These are phyloP conservation scores for Fraxinus excelsior DNA, from an alignment of 257 asterid species.

Conservation along the genomic window DNA sequence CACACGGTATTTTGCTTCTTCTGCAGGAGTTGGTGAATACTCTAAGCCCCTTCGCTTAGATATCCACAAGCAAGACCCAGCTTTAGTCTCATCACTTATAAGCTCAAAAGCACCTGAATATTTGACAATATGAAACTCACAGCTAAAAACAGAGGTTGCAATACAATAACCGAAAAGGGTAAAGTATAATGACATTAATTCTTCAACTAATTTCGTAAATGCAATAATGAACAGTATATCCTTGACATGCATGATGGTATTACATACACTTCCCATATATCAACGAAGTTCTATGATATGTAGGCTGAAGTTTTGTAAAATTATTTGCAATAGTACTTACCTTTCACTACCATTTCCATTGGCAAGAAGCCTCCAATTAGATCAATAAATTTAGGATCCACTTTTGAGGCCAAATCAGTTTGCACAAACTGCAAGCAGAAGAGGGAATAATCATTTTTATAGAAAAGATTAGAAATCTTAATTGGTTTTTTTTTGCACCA, in stretches of 20 bases:
- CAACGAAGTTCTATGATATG: background rate
- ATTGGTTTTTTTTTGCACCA: background rate
- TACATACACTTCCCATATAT: background rate
- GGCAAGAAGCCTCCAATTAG: conserved; percentile 75
- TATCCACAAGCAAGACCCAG: conserved; percentile 95
- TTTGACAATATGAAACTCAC: conserved; percentile 29
- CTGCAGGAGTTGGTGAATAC: conserved; percentile 92
- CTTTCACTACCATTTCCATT: conserved; percentile 85
- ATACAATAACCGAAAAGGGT: conserved; percentile 3
- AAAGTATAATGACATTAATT: background rate
- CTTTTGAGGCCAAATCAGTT: conserved; percentile 66
- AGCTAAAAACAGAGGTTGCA: conserved; percentile 8
- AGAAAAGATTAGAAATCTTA: background rate
- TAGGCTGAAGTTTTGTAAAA: too few species aligned
- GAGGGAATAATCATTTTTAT: conserved; percentile 18
- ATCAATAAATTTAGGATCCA: conserved; percentile 44
- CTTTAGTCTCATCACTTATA: conserved; percentile 78
- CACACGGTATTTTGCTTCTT: conserved; percentile 67
- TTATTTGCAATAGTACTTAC: too few species aligned
- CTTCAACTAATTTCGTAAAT: background rate
- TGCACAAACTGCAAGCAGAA: conserved; percentile 67
- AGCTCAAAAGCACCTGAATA: conserved; percentile 82
- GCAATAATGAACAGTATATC: background rate
- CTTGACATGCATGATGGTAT: background rate
- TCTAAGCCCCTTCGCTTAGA: conserved; percentile 81